Evolutionary conservation across 352 stramenopile species (phyloP), one percentile per base, ranked within the genome.

Genomic region (Pythium scleroteichum): DNA sequence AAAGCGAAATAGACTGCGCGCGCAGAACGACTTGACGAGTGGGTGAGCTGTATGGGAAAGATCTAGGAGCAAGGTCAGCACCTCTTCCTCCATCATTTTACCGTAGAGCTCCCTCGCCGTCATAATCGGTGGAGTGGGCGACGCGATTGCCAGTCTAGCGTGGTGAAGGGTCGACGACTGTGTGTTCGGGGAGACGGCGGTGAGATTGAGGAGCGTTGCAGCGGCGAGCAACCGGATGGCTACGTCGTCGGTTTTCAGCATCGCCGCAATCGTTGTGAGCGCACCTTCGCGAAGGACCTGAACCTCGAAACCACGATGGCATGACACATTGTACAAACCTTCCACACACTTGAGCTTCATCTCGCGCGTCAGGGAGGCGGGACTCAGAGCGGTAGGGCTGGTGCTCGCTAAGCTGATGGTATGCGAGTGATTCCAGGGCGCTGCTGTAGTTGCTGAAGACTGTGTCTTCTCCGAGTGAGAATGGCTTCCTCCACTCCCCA

Each of bases 161-260:
- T 46, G 50, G 23, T 17, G 32, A n/a, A 26, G 29, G 49, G 42
- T 42, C 12, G 29, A 35, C 29, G 27, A 16, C 17, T 27, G 27
- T 16, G 4, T 33, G 17, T n/a, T 20, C n/a, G n/a, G n/a, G 53
- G 49, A 33, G 23, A 58, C 41, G n/a, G 57, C 61, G 5, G 81
- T 85, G 41, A 94, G 69, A 46, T 96, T 96, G 27, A 88, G 66
- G 19, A 96, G 71, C 45, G 87, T 87, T n/a, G 85, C 82, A 0
- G 79, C 70, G 14, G 79, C 72, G 22, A 84, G 91, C 38, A 91
- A 38, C 2, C 82, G 83, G 20, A 93, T 75, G 13, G 77, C 66
- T 0, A 72, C 63, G 40, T 94, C 85, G 39, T 94, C 85, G 4
- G 72, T 73, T 46, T 94, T 94, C 53, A 91, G 66, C 40, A 88